Evolutionary conservation across 1,284 basidiomycete species (phyloP), one percentile per base, ranked within the genome.

Genomic region (Cutaneotrichosporon cavernicola): DNA sequence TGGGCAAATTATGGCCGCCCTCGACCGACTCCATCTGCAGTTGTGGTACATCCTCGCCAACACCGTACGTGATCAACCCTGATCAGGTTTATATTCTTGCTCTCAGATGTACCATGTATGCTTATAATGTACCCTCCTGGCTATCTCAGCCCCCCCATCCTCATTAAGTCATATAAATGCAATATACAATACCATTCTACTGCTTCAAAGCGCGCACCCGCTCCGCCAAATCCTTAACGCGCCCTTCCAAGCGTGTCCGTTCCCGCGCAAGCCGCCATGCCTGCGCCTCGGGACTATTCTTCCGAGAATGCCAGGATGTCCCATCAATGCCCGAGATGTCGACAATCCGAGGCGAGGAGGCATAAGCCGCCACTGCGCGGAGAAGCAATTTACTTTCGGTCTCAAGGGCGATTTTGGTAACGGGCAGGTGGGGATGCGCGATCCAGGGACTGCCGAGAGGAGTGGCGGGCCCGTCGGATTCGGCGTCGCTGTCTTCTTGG

Each of bases 381-480:
- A 91, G 91, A 11, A 96, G 82, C 34, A 89, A 74, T 75, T 90
- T 94, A 1, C 89, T 89, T 76, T 94, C 90, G 0, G 88, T 88
- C 0, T 88, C 83, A 52, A 95, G 83, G 0, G 88, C 85, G 43
- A 46, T n/a, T 18, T 18, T 13, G 14, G 40, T 87, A 86, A 21
- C 90, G 76, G 0, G 85, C 84, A 5, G 83, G 76, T 11, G 75
- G 69, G 18, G 49, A 66, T 66, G 43, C 58, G 49, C 60, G 56
- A 9, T 60, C 60, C 14, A 61, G 14, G 36, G 73, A 13, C 55
- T 56, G 21, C 13, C 38, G 69, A 50, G 57, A 4, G 65, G 66
- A 22, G 66, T 68, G n/a, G 47, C 34, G 5, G 66, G 66, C 4
- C 61, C 61, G 14, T 68, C 66, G 2, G 63, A 60, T 34, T 68